Conservation (phyloP, 1,139 yeast species). For the Hemisphaericaspora xylanilytica region DNA sequence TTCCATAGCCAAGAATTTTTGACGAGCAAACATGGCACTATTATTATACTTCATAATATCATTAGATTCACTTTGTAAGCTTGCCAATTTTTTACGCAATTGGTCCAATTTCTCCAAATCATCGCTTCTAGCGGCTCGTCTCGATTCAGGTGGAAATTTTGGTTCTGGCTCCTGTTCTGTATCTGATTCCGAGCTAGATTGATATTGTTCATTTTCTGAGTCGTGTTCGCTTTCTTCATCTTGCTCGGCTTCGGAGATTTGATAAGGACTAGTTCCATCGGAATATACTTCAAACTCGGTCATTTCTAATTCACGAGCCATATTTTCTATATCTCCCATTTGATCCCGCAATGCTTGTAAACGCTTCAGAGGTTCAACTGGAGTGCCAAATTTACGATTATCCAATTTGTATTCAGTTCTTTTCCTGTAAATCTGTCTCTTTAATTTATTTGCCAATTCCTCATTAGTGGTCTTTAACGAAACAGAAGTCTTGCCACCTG, state of each 20-base stretch:
- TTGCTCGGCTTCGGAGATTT: slow-evolving; percentile 10
- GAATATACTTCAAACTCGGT: slow-evolving; percentile 62
- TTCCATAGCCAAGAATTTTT: slow-evolving; percentile 63
- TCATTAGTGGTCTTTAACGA: slow-evolving; percentile 40
- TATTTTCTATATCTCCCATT: slow-evolving; percentile 81
- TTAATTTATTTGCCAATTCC: slow-evolving; percentile 49
- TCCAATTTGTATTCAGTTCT: slow-evolving; percentile 61
- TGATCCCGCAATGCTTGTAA: slow-evolving; percentile 73
- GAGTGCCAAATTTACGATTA: slow-evolving; percentile 54
- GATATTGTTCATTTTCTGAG: slow-evolving; percentile 12
- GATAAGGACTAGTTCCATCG: slow-evolving; percentile 16
- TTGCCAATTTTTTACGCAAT: slow-evolving; percentile 57
- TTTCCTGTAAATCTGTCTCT: slow-evolving; percentile 59
- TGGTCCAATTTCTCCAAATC: slow-evolving; percentile 47
- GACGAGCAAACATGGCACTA: slow-evolving; percentile 55
- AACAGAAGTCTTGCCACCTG: slow-evolving; percentile 31
- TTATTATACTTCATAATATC: slow-evolving; percentile 69
- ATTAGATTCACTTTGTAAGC: slow-evolving; percentile 69
- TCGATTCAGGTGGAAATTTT: slow-evolving; percentile 22
- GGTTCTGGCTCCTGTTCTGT: slow-evolving; percentile 19
- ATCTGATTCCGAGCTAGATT: slow-evolving; percentile 15
- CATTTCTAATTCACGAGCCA: slow-evolving; percentile 85
- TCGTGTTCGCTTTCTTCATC: no score
- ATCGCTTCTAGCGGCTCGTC: slow-evolving; percentile 39
- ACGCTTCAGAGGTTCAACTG: slow-evolving; percentile 74